These are phyloP conservation scores for Xerocomellus intermedius DNA, from an alignment of 768 basidiomycete species.

Conservation along the genomic window DNA sequence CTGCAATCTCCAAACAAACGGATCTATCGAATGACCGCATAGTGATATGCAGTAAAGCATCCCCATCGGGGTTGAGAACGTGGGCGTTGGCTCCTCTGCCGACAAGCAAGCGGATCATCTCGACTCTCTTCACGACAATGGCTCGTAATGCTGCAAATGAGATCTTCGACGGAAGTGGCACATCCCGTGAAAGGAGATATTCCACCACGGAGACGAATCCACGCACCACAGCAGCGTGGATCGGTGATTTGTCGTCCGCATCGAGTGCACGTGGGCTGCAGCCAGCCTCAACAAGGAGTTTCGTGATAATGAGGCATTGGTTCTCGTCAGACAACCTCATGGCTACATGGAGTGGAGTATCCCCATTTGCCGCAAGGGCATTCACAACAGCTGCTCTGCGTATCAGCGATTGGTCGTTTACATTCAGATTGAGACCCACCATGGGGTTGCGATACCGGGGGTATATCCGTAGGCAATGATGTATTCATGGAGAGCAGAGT, in stretches of 20 bases:
- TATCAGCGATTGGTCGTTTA: not conserved
- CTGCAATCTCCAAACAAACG: not conserved
- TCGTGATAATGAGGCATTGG: not conserved
- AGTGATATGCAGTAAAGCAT: not conserved
- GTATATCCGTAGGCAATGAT: not conserved
- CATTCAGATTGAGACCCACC: not conserved
- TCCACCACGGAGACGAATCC: not conserved
- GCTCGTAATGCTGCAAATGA: not conserved
- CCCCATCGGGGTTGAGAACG: not conserved
- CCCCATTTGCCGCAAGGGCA: not conserved
- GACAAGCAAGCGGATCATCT: conserved; percentile 2
- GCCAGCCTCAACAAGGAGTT: conserved; percentile 5
- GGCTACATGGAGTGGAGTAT: conserved; percentile 6
- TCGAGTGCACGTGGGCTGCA: not conserved
- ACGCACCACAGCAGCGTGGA: not conserved
- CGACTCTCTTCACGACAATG: not conserved
- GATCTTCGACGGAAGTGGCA: not conserved
- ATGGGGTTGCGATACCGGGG: not conserved
- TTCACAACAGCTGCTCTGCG: not conserved
- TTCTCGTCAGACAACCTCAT: conserved; percentile 2
- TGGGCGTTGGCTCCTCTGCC: not conserved
- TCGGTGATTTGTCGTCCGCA: not conserved
- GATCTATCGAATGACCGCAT: not conserved
- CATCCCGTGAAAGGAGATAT: not conserved
- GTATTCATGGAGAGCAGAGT: not conserved